Evolutionary conservation across 352 stramenopile species (phyloP).

Genomic region (Phytophthora ohioensis): DNA sequence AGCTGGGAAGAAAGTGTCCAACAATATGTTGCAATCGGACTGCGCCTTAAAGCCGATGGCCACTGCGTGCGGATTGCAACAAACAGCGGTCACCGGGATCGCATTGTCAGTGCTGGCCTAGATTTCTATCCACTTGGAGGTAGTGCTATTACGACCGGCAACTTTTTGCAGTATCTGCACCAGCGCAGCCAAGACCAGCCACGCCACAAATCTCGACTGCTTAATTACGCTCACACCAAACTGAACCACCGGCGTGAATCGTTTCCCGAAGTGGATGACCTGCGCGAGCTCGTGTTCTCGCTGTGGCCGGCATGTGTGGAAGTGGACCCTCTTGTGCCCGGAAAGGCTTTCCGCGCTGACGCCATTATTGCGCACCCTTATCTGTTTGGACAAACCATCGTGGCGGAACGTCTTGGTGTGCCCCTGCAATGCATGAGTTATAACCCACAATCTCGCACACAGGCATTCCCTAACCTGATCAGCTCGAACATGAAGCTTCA

Average conservation of each 20-base stretch:
- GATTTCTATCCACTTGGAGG: constrained; percentile 80
- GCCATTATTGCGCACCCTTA: constrained; percentile 76
- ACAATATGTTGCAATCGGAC: constrained; percentile 79
- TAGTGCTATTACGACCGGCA: constrained; percentile 49
- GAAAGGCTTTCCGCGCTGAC: constrained; percentile 68
- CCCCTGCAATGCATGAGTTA: constrained; percentile 76
- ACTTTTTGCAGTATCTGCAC: constrained; percentile 58
- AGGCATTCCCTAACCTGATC: constrained; percentile 68
- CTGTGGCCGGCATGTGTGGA: constrained; percentile 67
- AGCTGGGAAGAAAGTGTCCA: constrained; percentile 76
- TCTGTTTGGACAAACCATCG: constrained; percentile 65
- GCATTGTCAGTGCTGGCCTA: constrained; percentile 64
- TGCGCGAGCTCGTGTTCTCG: constrained; percentile 64
- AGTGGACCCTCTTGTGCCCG: constrained; percentile 50
- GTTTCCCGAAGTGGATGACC: constrained; percentile 55
- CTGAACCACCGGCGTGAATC: constrained; percentile 44
- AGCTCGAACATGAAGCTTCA: constrained; percentile 52
- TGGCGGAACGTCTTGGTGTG: constrained; percentile 76
- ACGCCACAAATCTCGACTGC: constrained; percentile 45
- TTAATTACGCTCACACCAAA: constrained; percentile 43
- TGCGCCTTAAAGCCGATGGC: constrained; percentile 76
- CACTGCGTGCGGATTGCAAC: constrained; percentile 93
- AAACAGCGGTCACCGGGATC: constrained; percentile 75
- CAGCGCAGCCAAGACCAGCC: constrained; percentile 47
- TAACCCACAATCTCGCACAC: constrained; percentile 60